Evolutionary conservation across 2,329 filamentous ascomycete genomes (phyloP).

Genomic region (Parafenestella ontariensis): DNA sequence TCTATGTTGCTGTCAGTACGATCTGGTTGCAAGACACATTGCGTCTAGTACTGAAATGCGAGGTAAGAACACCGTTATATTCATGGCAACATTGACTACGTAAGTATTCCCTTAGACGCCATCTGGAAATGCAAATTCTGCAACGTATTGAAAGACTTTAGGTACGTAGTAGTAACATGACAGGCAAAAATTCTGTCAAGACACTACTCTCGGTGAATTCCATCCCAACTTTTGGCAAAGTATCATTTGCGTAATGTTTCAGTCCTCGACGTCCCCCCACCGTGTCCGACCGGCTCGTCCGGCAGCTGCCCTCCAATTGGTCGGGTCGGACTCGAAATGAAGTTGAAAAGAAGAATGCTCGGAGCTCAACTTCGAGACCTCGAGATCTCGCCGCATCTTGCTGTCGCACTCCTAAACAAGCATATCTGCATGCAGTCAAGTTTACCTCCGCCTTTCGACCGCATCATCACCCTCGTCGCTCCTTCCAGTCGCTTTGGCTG

Average conservation of each 20-base stretch:
- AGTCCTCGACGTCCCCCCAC: background rate
- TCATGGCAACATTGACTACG: background rate
- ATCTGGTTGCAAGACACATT: background rate
- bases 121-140: background rate
- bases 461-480: constrained; percentile 14
- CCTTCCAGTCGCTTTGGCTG: constrained; percentile 18
- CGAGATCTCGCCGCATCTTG: background rate
- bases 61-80: background rate
- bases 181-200: too few relatives aligned
- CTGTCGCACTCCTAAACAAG: background rate
- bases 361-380: background rate
- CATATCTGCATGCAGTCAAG: background rate
- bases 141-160: background rate
- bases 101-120: background rate
- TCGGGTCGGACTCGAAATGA: background rate
- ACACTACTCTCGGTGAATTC: background rate
- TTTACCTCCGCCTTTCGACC: constrained; percentile 20
- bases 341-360: background rate
- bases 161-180: too few relatives aligned
- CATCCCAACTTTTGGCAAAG: background rate
- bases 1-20: too few relatives aligned
- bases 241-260: background rate
- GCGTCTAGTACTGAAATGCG: background rate
- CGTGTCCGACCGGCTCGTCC: background rate
- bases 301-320: background rate